Evolutionary conservation across 2,329 filamentous ascomycete species (phyloP).

Genomic region (Penicillium freii): DNA sequence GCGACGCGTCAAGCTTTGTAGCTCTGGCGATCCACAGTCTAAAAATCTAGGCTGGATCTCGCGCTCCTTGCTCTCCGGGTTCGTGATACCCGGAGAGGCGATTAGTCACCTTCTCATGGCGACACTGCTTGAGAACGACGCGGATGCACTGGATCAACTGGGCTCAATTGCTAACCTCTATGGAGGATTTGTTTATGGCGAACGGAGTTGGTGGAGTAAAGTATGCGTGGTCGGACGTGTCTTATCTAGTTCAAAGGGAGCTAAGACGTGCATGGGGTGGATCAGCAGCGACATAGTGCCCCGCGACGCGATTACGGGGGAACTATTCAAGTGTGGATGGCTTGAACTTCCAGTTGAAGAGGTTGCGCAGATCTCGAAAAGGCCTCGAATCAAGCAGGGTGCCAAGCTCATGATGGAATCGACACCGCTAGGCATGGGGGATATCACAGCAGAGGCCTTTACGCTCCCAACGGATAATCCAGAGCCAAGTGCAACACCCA

Average conservation of each 20-base stretch:
- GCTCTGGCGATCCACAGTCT: slow-evolving; percentile 12
- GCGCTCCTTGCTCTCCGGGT: slow-evolving; percentile 54
- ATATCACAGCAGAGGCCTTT: slow-evolving; percentile 39
- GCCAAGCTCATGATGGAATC: slow-evolving; percentile 40
- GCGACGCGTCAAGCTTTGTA: slow-evolving; percentile 31
- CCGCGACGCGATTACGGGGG: slow-evolving; percentile 27
- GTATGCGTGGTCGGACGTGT: slow-evolving; percentile 55
- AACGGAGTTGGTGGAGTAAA: slow-evolving; percentile 58
- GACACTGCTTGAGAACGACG: slow-evolving; percentile 56
- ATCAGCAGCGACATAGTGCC: slow-evolving; percentile 46
- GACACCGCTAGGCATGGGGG: slow-evolving; percentile 41
- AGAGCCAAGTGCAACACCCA: slow-evolving; percentile 8
- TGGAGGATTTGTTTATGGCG: slow-evolving; percentile 54
- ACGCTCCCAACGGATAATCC: slow-evolving; percentile 38
- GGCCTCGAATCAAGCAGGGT: slow-evolving; percentile 47
- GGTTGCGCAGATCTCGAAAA: slow-evolving; percentile 25
- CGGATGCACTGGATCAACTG: slow-evolving; percentile 47
- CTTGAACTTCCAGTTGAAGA: slow-evolving; percentile 46
- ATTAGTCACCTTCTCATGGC: slow-evolving; percentile 57
- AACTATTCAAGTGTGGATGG: slow-evolving; percentile 47
- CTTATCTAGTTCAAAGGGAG: slow-evolving; percentile 46
- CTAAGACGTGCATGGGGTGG: slow-evolving; percentile 57
- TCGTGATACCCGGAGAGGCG: slow-evolving; percentile 55
- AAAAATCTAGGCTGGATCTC: slow-evolving; percentile 55
- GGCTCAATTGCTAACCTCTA: slow-evolving; percentile 54